phyloP scores from a whole-genome alignment of 306 rosid genomes.

The Spatholobus suberectus region DNA sequence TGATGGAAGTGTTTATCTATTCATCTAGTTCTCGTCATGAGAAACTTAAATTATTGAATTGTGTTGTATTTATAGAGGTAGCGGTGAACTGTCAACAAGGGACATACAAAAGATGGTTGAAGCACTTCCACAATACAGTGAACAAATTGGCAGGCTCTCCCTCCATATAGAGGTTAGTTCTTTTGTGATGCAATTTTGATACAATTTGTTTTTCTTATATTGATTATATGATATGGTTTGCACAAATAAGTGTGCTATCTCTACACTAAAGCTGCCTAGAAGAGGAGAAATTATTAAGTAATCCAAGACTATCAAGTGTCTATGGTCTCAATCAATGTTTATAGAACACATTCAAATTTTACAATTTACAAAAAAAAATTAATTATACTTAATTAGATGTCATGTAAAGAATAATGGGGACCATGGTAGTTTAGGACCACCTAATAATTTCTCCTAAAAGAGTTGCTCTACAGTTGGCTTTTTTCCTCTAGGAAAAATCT shows the following conservation, averaged over 20 bases:
- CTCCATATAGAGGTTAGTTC: conserved; percentile 93
- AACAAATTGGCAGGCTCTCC: conserved; percentile 95
- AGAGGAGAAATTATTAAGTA: too few relatives aligned
- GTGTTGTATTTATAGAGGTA: conserved; percentile 56
- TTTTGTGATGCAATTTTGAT: conserved; percentile 23
- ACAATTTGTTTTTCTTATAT: background rate
- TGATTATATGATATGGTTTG: conserved; percentile 30
- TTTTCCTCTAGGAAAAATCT: conserved; percentile 22
- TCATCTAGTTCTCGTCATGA: conserved; percentile 18
- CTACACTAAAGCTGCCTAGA: conserved; percentile 6
- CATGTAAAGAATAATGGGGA: too few relatives aligned
- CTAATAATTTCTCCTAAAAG: too few relatives aligned
- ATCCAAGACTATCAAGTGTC: too few relatives aligned
- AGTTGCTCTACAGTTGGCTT: conserved; percentile 8
- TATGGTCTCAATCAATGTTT: too few relatives aligned
- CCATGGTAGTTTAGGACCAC: too few relatives aligned
- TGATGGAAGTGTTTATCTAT: conserved; percentile 17
- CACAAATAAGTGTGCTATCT: conserved; percentile 24
- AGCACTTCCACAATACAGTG: conserved; percentile 99
- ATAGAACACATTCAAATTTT: too few relatives aligned
- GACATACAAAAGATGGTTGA: conserved; percentile 97
- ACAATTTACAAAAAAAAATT: too few relatives aligned
- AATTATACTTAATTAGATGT: too few relatives aligned
- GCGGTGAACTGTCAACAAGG: conserved; percentile 82
- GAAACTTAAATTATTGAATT: conserved; percentile 33